Conservation (phyloP, 805 yeast species). For the Candida nonsorbophila region DNA sequence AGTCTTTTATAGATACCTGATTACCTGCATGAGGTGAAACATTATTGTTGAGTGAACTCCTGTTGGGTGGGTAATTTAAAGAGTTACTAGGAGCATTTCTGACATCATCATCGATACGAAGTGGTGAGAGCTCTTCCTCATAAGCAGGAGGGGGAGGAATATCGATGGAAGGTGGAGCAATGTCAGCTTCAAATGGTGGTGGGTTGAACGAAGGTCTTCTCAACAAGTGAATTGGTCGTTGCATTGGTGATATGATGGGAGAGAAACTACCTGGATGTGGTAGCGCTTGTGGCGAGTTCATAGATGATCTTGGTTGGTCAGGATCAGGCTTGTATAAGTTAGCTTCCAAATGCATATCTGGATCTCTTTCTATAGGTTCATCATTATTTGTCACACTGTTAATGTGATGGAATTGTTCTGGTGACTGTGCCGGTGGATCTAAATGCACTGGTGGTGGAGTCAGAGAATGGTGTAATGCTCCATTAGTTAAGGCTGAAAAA, state of each 20-base stretch:
- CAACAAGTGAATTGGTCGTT: slow-evolving; percentile 49
- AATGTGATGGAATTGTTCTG: slow-evolving; percentile 21
- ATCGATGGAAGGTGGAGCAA: slow-evolving; percentile 10
- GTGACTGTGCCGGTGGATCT: too few relatives aligned
- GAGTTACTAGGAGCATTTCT: slow-evolving; percentile 15
- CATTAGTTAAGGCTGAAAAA: slow-evolving; percentile 12
- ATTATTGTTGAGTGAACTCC: background rate
- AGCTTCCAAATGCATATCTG: slow-evolving; percentile 36
- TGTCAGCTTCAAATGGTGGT: slow-evolving; percentile 49
- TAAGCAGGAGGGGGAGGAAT: slow-evolving; percentile 27
- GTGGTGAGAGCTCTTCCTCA: slow-evolving; percentile 13
- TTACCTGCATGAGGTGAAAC: background rate
- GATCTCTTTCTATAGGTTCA: slow-evolving; percentile 31
- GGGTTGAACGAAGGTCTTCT: slow-evolving; percentile 57
- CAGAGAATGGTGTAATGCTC: too few relatives aligned
- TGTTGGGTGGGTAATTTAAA: slow-evolving; percentile 9
- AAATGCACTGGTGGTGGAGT: slow-evolving; percentile 3
- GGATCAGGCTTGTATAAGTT: slow-evolving; percentile 52
- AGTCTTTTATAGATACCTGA: slow-evolving; percentile 5
- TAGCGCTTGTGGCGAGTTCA: slow-evolving; percentile 61
- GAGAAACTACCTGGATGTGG: slow-evolving; percentile 44
- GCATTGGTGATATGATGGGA: slow-evolving; percentile 31
- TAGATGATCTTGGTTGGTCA: slow-evolving; percentile 29
- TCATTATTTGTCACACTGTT: slow-evolving; percentile 18
- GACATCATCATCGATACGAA: background rate